These are phyloP conservation scores for Neurospora sp. DNA, from an alignment of 495 filamentous ascomycete species.

Conservation along the genomic window DNA sequence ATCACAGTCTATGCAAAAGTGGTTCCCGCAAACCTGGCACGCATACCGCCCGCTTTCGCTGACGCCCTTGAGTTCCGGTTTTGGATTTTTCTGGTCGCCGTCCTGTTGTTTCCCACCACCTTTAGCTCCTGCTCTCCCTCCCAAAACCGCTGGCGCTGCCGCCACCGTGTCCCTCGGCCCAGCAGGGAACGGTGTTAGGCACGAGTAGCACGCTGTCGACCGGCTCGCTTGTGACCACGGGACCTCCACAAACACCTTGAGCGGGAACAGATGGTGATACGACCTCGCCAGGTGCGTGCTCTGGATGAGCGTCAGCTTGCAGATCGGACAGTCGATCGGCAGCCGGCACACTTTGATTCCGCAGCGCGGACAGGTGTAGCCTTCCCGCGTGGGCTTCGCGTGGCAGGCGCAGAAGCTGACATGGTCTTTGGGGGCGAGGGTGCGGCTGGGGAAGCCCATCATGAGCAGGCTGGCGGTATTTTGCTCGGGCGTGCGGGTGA, in stretches of 20 bases:
- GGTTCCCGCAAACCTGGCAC: slow-evolving; percentile 70
- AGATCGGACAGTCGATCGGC: slow-evolving; percentile 85
- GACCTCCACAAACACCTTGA: slow-evolving; percentile 84
- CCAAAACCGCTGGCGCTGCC: background rate
- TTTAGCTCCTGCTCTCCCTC: background rate
- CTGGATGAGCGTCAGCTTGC: slow-evolving; percentile 84
- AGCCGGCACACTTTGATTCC: slow-evolving; percentile 80
- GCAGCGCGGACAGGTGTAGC: slow-evolving; percentile 87
- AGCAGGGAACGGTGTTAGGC: slow-evolving; percentile 41
- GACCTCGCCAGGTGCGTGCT: slow-evolving; percentile 92
- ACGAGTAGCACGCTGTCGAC: slow-evolving; percentile 43
- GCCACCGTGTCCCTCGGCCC: slow-evolving; percentile 5
- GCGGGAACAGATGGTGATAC: slow-evolving; percentile 92
- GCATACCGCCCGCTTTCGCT: slow-evolving; percentile 83
- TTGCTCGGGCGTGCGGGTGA: slow-evolving; percentile 57
- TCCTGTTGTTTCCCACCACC: slow-evolving; percentile 29
- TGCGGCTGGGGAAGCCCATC: slow-evolving; percentile 97
- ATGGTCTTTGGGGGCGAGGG: slow-evolving; percentile 61
- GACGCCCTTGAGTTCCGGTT: slow-evolving; percentile 43
- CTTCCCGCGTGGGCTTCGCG: slow-evolving; percentile 70
- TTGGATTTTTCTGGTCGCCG: slow-evolving; percentile 20
- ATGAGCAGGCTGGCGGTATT: slow-evolving; percentile 70
- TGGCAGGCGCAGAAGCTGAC: slow-evolving; percentile 80
- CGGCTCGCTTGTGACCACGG: slow-evolving; percentile 60
- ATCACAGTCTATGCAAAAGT: slow-evolving; percentile 98